Evolutionary conservation across 257 asterid genomes (phyloP).

Genomic region (Salvia splendens): DNA sequence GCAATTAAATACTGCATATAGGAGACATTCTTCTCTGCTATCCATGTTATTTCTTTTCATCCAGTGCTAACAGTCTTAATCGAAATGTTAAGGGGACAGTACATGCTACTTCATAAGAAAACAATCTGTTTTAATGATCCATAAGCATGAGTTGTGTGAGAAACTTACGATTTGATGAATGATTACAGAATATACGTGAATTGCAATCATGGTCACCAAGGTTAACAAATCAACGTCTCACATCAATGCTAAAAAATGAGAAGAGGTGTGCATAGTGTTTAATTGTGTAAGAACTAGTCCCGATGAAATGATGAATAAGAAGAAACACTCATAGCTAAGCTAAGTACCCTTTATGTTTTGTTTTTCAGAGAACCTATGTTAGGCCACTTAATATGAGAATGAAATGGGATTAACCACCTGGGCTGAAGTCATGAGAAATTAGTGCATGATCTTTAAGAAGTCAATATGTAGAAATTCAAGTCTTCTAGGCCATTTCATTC

Average conservation of each 20-base stretch:
- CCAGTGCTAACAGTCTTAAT: constrained; percentile 3
- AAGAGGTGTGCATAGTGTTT: not conserved
- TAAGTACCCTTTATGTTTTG: not conserved
- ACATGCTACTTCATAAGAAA: constrained; percentile 15
- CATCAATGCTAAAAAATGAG: not conserved
- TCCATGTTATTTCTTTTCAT: constrained; percentile 21
- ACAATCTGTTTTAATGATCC: constrained; percentile 4
- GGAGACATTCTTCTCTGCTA: constrained; percentile 8
- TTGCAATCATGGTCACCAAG: constrained; percentile 16
- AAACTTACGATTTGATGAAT: not conserved
- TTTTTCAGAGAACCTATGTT: constrained; percentile 16
- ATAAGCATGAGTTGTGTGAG: constrained; percentile 11
- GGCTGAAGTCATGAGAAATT: constrained; percentile 11
- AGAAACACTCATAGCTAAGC: not conserved
- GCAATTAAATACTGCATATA: constrained; percentile 7
- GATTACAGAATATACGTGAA: constrained; percentile 14
- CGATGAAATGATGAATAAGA: not conserved
- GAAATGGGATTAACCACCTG: not conserved
- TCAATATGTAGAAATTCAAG: constrained; percentile 5
- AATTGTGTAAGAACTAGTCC: constrained; percentile 4
- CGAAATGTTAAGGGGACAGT: constrained; percentile 9
- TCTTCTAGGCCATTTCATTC: not conserved
- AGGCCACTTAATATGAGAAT: constrained; percentile 2
- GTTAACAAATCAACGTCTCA: not conserved
- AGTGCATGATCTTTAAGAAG: not conserved